These are phyloP conservation scores for Dioszegia crocea DNA, from an alignment of 768 basidiomycete species.

Conservation along the genomic window DNA sequence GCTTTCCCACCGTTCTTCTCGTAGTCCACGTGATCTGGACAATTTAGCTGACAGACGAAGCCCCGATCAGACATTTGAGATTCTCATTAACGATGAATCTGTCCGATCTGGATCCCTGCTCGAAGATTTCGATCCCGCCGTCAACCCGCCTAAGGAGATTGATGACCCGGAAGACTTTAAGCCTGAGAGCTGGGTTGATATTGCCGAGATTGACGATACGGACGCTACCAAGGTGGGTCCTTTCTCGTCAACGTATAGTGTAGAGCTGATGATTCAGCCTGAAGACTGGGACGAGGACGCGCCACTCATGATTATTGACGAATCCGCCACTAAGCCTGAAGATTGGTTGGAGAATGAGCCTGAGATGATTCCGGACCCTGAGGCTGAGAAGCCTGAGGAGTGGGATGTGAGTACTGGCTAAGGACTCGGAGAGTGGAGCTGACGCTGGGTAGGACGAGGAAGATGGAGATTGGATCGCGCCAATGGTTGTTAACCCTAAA, in stretches of 20 bases:
- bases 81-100: conserved; percentile 80
- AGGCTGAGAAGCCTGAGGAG: conserved; percentile 89
- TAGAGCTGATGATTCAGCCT: conserved; percentile 55
- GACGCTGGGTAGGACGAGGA: conserved; percentile 69
- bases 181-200: conserved; percentile 89
- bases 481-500: conserved; percentile 81
- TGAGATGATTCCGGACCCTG: conserved; percentile 73
- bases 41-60: too few species aligned
- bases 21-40: too few species aligned
- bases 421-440: not conserved
- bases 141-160: conserved; percentile 90
- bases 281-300: conserved; percentile 98
- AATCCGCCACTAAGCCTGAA: conserved; percentile 81
- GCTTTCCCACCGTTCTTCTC: conserved; percentile 42
- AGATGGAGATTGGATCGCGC: conserved; percentile 96
- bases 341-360: conserved; percentile 94
- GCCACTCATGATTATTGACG: conserved; percentile 83
- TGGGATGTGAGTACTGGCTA: conserved; percentile 62
- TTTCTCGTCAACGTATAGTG: not conserved
- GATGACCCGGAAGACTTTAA: conserved; percentile 85
- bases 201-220: conserved; percentile 76
- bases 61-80: conserved; percentile 90
- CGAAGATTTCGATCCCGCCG: conserved; percentile 86
- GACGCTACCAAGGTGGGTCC: conserved; percentile 69
- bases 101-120: conserved; percentile 76